Conservation (phyloP, 148 eudicot genomes). For the Diospyros lotus region DNA sequence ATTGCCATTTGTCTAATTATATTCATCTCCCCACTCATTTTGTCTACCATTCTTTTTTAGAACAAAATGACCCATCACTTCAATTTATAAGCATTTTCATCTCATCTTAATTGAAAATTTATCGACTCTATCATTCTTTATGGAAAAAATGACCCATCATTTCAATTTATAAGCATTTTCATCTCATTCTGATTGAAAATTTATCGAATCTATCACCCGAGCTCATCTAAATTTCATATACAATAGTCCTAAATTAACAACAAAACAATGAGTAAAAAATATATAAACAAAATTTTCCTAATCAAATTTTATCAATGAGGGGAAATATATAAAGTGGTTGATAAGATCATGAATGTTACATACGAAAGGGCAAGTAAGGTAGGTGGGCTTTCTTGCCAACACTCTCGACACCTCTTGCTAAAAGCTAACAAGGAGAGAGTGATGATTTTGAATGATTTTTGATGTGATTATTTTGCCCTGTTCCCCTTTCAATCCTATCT, state of each 20-base stretch:
- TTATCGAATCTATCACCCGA: background rate
- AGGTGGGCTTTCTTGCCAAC: conserved; percentile 16
- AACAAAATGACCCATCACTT: background rate
- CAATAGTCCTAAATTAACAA: background rate
- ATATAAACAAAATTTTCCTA: background rate
- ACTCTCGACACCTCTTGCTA: conserved; percentile 8
- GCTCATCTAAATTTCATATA: background rate
- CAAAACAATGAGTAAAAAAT: background rate
- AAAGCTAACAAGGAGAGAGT: conserved; percentile 4
- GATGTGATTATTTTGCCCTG: conserved; percentile 9
- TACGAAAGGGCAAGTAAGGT: background rate
- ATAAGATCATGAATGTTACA: conserved; percentile 4
- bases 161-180: background rate
- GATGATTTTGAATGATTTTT: conserved; percentile 8
- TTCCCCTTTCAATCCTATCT: background rate
- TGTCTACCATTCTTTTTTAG: background rate
- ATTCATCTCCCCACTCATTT: conserved; percentile 14
- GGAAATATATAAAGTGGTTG: background rate
- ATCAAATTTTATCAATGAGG: background rate
- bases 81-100: background rate
- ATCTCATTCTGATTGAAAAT: background rate
- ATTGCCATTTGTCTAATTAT: conserved; percentile 29
- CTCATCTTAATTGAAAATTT: background rate
- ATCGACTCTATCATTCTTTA: no score
- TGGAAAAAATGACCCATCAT: no score